phyloP scores from a whole-genome alignment of 805 yeast species.

The Metschnikowia baotianmanensis region DNA sequence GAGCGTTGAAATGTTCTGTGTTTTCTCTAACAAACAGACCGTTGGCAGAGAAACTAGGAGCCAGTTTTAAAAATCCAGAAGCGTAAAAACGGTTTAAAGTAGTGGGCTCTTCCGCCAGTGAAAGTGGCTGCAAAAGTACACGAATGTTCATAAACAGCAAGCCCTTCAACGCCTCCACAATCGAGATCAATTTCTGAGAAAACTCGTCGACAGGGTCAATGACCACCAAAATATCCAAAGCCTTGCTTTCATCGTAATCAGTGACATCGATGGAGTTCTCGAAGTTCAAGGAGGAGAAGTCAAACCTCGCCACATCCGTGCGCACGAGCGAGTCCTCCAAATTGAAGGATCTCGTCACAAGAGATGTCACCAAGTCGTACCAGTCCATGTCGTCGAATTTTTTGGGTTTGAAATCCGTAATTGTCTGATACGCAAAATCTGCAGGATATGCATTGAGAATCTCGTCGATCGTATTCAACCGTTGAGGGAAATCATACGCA shows the following conservation, averaged over 20 bases:
- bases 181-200: conserved; percentile 60
- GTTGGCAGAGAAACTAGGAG: conserved; percentile 27
- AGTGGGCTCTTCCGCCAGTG: conserved; percentile 33
- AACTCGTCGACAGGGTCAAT: conserved; percentile 71
- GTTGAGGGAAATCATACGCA: conserved; percentile 46
- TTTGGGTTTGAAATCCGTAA: conserved; percentile 18
- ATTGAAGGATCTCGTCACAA: conserved; percentile 44
- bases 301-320: conserved; percentile 46
- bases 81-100: conserved; percentile 60
- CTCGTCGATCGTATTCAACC: conserved; percentile 36
- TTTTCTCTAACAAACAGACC: conserved; percentile 18
- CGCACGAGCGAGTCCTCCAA: conserved; percentile 40
- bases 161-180: conserved; percentile 39
- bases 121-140: conserved; percentile 58
- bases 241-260: conserved; percentile 24
- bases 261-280: conserved; percentile 27
- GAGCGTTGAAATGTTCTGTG: conserved; percentile 32
- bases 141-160: conserved; percentile 52
- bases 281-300: conserved; percentile 35
- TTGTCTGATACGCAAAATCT: conserved; percentile 17
- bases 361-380: conserved; percentile 46
- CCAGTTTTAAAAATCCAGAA: conserved; percentile 38
- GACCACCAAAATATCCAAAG: conserved; percentile 55
- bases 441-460: conserved; percentile 29
- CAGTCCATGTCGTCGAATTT: conserved; percentile 34